Conservation (phyloP, 176 grass and related monocot genomes). For the Musa itinerans region DNA sequence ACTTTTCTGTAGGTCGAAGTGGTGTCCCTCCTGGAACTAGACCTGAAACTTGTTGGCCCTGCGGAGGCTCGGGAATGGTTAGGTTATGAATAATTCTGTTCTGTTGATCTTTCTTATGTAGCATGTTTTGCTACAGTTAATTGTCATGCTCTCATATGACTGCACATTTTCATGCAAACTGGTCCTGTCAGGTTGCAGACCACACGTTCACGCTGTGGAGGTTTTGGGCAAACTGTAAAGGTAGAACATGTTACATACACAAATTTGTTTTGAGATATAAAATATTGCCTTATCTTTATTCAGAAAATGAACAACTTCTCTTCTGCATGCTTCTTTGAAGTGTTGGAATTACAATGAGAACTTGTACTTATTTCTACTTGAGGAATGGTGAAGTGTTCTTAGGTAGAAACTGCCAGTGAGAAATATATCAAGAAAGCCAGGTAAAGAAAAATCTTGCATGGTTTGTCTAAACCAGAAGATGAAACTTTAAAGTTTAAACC, state of each 20-base stretch:
- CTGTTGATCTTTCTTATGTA: constrained; percentile 1
- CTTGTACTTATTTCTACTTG: neutral
- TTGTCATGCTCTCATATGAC: constrained; percentile 14
- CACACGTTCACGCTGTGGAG: constrained; percentile 66
- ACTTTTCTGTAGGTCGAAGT: constrained; percentile 48
- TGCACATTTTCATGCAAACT: constrained; percentile 74
- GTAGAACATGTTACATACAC: constrained; percentile 15
- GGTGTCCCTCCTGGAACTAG: constrained; percentile 85
- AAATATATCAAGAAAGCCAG: neutral
- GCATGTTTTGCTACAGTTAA: constrained; percentile 14
- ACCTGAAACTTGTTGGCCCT: constrained; percentile 75
- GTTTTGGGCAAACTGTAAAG: constrained; percentile 79
- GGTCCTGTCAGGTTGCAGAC: constrained; percentile 73
- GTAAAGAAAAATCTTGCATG: no score
- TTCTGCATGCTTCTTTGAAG: neutral
- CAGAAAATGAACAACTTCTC: neutral
- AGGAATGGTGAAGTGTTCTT: neutral
- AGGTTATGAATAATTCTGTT: constrained; percentile 20
- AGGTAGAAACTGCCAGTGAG: neutral
- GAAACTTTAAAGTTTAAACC: no score
- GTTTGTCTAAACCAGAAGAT: no score
- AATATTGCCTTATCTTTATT: neutral
- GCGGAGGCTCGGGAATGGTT: constrained; percentile 81
- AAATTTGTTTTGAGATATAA: constrained; percentile 1
- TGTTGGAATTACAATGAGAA: neutral